Base-by-base conservation (phyloP, 1,284 basidiomycete genomes). In the Sporisorium graminicola region DNA sequence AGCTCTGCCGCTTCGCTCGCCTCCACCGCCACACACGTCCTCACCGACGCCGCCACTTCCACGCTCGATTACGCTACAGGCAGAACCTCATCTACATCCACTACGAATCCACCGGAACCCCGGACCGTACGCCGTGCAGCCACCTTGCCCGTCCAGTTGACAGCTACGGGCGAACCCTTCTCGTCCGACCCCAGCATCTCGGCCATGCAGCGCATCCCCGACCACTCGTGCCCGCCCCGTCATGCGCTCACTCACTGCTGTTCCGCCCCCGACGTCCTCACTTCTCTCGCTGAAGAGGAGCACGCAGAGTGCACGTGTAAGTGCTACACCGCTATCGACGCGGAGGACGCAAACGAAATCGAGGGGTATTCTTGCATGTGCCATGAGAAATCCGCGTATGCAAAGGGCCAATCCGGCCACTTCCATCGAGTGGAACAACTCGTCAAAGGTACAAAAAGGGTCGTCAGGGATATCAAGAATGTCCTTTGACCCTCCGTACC, bases 181-280 rank as follows among this genome's bases (percentile, higher is more conserved):
- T 65, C 61, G 10, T 50, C 59, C 22, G 58, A 76, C 33, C 74
- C 74, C 1, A 59, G 58, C 58, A 66, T 76, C 27, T 63, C 68
- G 2, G 74, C 68, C 14, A 76, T 76, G 74, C 74, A 76, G 27
- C 57, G 74, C 27, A 76, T 76, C 24, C 73, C 73, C 0, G 73
- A 75, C 37, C 58, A 63, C 52, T 49, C 72, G 2, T 70, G 73
- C 31, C 33, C 8, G 2, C 8, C 26, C 7, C 27, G 55, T 18
- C 54, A 46, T 27, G 29, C 35, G 2, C 20, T 65, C 2, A 35
- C 26, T 10, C 63, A 72, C 51, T 71, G 63, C 56, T 71, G 68
- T 26, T 65, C 63, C 2, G 68, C 68, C n/a, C 63, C 63, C 0
- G 33, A 58, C 24, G 20, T 72, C 7, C 58, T 54, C 7, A 27